A percentile compares a stretch with the other conserved stretches of the same genome.
These are phyloP conservation scores for Lolium perenne DNA, from an alignment of 176 grass and related monocot genomes.

Conservation along the genomic window DNA sequence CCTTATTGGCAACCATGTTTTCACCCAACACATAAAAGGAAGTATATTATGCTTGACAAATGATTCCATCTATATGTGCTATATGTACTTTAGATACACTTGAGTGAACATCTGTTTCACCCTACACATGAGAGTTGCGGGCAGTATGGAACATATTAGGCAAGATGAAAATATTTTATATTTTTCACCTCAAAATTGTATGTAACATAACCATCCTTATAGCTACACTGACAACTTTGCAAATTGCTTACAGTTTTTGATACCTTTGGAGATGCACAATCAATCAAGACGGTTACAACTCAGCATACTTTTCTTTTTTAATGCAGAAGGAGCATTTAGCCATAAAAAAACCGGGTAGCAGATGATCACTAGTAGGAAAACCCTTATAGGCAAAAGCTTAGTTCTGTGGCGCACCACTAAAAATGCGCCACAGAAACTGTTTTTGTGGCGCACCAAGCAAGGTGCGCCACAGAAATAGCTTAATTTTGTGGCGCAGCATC, in stretches of 20 bases:
- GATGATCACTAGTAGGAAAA: too few relatives aligned
- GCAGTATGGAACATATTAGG: not conserved
- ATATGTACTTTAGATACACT: not conserved
- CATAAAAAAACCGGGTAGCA: constrained; percentile 70
- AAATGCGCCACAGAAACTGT: too few relatives aligned
- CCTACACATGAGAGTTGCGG: constrained; percentile 1
- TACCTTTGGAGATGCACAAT: constrained; percentile 88
- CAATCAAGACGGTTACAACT: constrained; percentile 73
- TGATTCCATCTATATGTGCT: not conserved
- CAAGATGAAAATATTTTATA: not conserved
- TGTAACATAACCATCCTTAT: not conserved
- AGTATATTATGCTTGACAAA: too few relatives aligned
- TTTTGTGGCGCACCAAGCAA: too few relatives aligned
- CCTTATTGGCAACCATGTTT: too few relatives aligned
- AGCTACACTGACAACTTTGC: constrained; percentile 23
- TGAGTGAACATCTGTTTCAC: not conserved
- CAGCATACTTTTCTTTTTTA: constrained; percentile 69
- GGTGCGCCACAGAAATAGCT: too few relatives aligned
- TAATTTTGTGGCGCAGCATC: too few relatives aligned
- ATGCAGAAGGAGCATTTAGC: constrained; percentile 54
- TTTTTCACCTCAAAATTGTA: too few relatives aligned
- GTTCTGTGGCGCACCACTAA: too few relatives aligned
- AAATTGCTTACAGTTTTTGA: constrained; percentile 74
- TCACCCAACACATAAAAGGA: too few relatives aligned
- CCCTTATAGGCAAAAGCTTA: too few relatives aligned